Evolutionary conservation across 306 rosid species (phyloP).

Genomic region (Acacia melanoxylon): DNA sequence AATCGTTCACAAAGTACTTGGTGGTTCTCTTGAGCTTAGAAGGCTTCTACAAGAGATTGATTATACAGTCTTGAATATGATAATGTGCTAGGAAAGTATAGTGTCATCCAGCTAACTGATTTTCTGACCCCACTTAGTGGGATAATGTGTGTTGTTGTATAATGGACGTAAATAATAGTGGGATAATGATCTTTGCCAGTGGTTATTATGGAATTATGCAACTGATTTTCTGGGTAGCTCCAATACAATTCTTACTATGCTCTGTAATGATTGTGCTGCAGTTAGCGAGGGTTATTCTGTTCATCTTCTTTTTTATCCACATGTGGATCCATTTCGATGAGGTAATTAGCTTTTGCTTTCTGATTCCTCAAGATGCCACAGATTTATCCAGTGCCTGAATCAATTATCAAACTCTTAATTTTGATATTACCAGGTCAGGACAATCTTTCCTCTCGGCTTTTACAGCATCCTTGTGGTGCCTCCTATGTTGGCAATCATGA

Average conservation of each 20-base stretch:
- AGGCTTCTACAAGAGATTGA: slow-evolving; percentile 1
- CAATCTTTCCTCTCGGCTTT: slow-evolving; percentile 64
- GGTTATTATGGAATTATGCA: background rate
- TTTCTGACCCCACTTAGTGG: background rate
- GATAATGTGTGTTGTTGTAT: background rate
- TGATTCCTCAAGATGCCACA: background rate
- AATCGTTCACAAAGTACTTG: background rate
- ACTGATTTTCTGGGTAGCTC: slow-evolving; percentile 15
- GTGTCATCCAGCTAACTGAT: slow-evolving; percentile 2
- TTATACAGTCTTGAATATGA: slow-evolving; percentile 8
- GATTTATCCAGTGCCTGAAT: slow-evolving; percentile 14
- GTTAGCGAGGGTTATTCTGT: slow-evolving; percentile 83
- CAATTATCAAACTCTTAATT: background rate
- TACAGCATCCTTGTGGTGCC: slow-evolving; percentile 70
- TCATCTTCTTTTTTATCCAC: slow-evolving; percentile 70
- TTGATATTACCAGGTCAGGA: slow-evolving; percentile 56
- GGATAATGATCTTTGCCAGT: background rate
- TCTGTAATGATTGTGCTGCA: slow-evolving; percentile 37
- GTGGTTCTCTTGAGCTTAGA: slow-evolving; percentile 10
- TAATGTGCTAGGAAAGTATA: background rate
- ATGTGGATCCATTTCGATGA: slow-evolving; percentile 72
- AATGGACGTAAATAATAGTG: background rate
- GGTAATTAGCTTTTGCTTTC: slow-evolving; percentile 49
- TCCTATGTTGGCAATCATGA: slow-evolving; percentile 60
- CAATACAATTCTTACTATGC: background rate